Evolutionary conservation across 1,284 basidiomycete species (phyloP).

Genomic region (Ceratobasidium sp.): DNA sequence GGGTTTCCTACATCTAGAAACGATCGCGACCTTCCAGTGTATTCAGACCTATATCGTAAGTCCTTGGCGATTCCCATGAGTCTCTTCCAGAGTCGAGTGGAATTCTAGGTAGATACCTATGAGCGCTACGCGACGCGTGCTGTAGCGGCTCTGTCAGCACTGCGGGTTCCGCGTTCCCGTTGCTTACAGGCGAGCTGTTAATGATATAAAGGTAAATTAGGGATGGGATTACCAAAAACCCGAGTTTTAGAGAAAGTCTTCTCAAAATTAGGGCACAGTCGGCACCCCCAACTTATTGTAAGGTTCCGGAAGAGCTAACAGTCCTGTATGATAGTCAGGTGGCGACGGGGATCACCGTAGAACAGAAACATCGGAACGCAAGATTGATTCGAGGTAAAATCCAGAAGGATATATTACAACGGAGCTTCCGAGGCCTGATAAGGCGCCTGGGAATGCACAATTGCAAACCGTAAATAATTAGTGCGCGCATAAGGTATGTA

Average conservation of each 20-base stretch:
- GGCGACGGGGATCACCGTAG: too few relatives aligned
- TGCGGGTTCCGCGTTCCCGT: slow-evolving; percentile 48
- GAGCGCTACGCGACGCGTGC: slow-evolving; percentile 46
- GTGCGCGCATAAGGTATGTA: too few relatives aligned
- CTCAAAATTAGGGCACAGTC: slow-evolving; percentile 10
- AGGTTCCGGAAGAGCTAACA: too few relatives aligned
- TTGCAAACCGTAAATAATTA: too few relatives aligned
- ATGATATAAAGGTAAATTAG: too few relatives aligned
- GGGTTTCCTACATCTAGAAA: slow-evolving; percentile 12
- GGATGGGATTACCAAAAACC: background rate
- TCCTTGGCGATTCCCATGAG: background rate
- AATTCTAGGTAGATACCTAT: slow-evolving; percentile 44
- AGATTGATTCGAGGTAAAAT: too few relatives aligned
- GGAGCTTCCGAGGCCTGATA: too few relatives aligned
- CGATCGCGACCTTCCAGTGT: slow-evolving; percentile 45
- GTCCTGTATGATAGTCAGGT: too few relatives aligned
- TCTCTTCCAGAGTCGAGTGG: background rate
- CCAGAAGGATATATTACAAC: too few relatives aligned
- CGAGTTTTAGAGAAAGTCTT: slow-evolving; percentile 19
- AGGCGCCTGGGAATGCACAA: too few relatives aligned
- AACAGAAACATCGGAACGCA: too few relatives aligned
- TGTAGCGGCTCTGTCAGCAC: slow-evolving; percentile 44
- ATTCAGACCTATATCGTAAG: slow-evolving; percentile 47
- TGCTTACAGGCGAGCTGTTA: slow-evolving; percentile 44
- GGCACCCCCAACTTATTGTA: background rate